Conservation (phyloP, 73 alveolate genomes). For the Symbiodinium natans region DNA sequence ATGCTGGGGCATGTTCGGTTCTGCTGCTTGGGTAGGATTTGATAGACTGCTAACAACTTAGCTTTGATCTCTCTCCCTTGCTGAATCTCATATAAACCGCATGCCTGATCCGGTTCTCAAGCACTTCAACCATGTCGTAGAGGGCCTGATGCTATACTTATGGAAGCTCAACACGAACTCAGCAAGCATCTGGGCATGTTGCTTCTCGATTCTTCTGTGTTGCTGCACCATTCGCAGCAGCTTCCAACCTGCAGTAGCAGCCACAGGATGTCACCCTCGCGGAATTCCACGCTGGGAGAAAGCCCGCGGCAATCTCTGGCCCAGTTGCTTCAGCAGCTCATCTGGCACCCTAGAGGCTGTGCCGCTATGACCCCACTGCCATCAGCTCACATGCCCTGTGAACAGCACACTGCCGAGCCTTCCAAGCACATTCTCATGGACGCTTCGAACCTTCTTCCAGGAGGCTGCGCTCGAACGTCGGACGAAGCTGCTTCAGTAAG, state of each 20-base stretch:
- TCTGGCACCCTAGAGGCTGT: constrained; percentile 1
- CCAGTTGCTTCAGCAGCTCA: neutral
- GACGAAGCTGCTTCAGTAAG: constrained; percentile 1
- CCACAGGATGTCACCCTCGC: neutral
- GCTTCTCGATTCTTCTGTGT: constrained; percentile 61
- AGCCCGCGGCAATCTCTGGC: neutral
- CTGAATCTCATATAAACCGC: no score
- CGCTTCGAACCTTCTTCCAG: constrained; percentile 34
- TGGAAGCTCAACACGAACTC: no score
- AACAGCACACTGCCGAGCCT: constrained; percentile 1
- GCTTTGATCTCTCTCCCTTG: no score
- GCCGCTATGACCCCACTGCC: no score
- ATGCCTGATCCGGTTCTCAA: constrained; percentile 14
- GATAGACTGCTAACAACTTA: no score
- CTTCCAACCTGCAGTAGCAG: constrained; percentile 1
- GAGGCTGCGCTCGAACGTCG: neutral
- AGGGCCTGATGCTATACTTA: neutral
- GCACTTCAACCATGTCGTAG: constrained; percentile 29
- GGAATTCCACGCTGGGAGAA: neutral
- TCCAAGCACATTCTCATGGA: constrained; percentile 39
- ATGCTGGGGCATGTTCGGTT: no score
- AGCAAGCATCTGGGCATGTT: neutral
- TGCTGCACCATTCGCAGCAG: constrained; percentile 1
- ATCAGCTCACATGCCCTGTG: neutral
- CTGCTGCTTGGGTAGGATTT: no score